Evolutionary conservation across 2,329 filamentous ascomycete species (phyloP).

Genomic region (Chrysoporthe deuterocubensis): DNA sequence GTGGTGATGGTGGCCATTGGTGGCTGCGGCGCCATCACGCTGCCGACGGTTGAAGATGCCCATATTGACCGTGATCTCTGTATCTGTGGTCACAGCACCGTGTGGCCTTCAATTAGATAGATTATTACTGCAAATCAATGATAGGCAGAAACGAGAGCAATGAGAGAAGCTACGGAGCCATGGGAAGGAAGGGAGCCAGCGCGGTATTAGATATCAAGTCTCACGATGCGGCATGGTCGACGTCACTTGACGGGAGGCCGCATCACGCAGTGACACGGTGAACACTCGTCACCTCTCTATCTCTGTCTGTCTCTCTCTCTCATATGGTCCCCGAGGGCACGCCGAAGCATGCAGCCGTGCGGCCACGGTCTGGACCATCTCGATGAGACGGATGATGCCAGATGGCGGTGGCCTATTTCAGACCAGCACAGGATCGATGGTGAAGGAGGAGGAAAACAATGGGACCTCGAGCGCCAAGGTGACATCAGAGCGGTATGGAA

Average conservation of each 20-base stretch:
- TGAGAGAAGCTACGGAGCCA: neutral
- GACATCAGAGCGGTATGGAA: conserved; percentile 13
- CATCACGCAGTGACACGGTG: neutral
- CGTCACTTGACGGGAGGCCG: neutral
- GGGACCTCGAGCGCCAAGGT: neutral
- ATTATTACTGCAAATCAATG: neutral
- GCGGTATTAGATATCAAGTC: neutral
- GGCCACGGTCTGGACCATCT: neutral
- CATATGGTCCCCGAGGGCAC: no score
- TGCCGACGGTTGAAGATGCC: conserved; percentile 34
- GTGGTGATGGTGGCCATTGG: conserved; percentile 16
- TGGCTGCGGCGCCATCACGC: conserved; percentile 26
- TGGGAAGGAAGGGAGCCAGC: neutral
- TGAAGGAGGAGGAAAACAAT: neutral
- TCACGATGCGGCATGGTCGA: neutral
- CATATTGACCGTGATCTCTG: conserved; percentile 28
- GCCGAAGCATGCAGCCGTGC: no score
- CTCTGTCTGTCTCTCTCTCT: no score
- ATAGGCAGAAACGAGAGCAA: neutral
- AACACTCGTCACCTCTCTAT: neutral
- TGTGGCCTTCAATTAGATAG: neutral
- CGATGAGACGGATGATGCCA: neutral
- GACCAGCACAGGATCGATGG: neutral
- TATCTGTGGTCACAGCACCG: neutral
- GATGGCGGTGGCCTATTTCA: neutral